Base-by-base conservation (phyloP, 2,329 filamentous ascomycete species). In the Chaetomiaceae sp. region DNA sequence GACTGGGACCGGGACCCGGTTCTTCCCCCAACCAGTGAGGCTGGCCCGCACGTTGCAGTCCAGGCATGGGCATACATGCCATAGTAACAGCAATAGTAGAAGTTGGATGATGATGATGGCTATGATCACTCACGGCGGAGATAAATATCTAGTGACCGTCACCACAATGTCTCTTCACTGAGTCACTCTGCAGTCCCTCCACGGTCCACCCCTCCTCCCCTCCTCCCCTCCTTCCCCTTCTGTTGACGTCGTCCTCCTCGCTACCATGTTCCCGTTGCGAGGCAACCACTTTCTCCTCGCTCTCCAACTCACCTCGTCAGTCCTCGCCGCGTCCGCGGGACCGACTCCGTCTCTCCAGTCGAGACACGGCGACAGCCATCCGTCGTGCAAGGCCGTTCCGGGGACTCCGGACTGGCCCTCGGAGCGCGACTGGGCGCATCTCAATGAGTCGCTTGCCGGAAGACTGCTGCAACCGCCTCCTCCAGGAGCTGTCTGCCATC, bases 341-440 rank as follows among this genome's bases (percentile, higher is more conserved):
- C 48, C 38, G 23, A 37, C 23, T 13, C 32, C 34, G 3, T 30
- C 25, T 41, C 46, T 41, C 33, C 9, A 54, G 14, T 36, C 41
- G 11, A 25, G 34, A 30, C 27, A 16, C 38, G 21, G 34, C 27
- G 20, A 29, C 33, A 32, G 8, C 32, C 4, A 21, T 14, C 30
- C 56, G 20, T 41, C 25, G n/a, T 62, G 62, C 54, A 62, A 64
- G 42, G 55, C 59, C 37, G 32, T 61, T 16, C 59, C 61, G 1
- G 59, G 69, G 18, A 71, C 72, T 13, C 21, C 63, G 7, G 62
- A 63, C 42, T 82, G 79, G 80, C 80, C 79, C 0, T 72, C 71
- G 1, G 55, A 69, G 11, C 59, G 66, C 0, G 65, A 64, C 11
- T 82, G 79, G 79, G 54, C 60, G 6, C 58, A 59, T 13, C 68